Evolutionary conservation across 805 yeast species (phyloP), one percentile per base, ranked within the genome.

Genomic region (Pichia eremophila): DNA sequence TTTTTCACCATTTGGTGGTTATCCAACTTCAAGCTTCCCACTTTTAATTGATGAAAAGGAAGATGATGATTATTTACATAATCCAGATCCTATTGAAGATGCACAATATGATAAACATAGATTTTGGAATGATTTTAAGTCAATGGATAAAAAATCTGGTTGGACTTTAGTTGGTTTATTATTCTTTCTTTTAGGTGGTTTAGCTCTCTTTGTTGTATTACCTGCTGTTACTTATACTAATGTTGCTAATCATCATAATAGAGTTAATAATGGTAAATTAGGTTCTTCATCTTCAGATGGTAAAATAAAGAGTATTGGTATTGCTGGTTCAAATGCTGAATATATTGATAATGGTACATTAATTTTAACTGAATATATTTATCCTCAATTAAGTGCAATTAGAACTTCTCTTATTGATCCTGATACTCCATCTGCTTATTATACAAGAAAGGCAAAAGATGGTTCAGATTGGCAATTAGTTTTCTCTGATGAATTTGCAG

Each of bases 81-180:
- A 91, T 66, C 98, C 98, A 2, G 96, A 91, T 64, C 96, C 96
- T 10, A 83, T 89, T 36, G 85, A 81, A 41, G 99, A 93, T 63
- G 96, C 95, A 22, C 78, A 81, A 50, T 79, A 83, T 58, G 95
- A 88, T 56, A 83, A 79, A 53, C 77, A 81, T 60, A 69, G 88
- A 56, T 78, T 85, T 57, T 56, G 68, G 49, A 60, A 78, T 46
- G 93, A 85, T 65, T 63, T 85, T 52, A 83, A 79, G 64, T 61
- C 74, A 57, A 71, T 83, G 78, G 89, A 83, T 62, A 74, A 63
- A 57, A 70, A 80, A 54, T 79, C 89, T 0, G 57, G 72, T 10
- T 74, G 77, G 49, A 90, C 88, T 3, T 60, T 82, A 39, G 39
- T 76, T n/a, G 87, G 88, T 25, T 55, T 89, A 35, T 38, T 83